phyloP scores from a whole-genome alignment of 192 early-diverging fungal genomes.

The Funneliformis geosporum region DNA sequence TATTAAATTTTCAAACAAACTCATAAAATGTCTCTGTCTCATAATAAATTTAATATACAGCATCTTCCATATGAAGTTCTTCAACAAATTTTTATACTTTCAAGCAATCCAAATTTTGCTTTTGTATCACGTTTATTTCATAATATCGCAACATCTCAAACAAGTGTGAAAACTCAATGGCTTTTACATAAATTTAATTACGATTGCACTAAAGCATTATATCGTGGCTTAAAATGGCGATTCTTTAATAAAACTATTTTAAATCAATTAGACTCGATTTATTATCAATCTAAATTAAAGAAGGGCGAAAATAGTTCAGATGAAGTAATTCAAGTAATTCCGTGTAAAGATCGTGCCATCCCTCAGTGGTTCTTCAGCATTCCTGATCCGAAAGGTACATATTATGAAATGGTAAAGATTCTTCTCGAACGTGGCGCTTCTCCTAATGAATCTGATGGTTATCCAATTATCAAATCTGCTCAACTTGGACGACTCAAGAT shows the following conservation, averaged over 20 bases:
- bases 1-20: background rate
- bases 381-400: slow-evolving; percentile 2
- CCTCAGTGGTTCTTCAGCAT: slow-evolving; percentile 39
- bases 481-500: slow-evolving; percentile 35
- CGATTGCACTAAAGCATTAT: slow-evolving; percentile 2
- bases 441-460: slow-evolving; percentile 39
- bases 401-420: slow-evolving; percentile 25
- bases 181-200: slow-evolving; percentile 5
- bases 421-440: slow-evolving; percentile 43
- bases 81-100: slow-evolving; percentile 30
- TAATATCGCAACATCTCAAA: slow-evolving; percentile 1
- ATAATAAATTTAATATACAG: slow-evolving; percentile 13
- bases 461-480: slow-evolving; percentile 46
- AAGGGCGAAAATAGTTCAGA: background rate
- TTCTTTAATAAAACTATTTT: slow-evolving; percentile 32
- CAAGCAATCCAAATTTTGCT: slow-evolving; percentile 4
- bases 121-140: slow-evolving; percentile 22
- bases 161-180: slow-evolving; percentile 29
- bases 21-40: background rate
- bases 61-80: slow-evolving; percentile 28
- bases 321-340: slow-evolving; percentile 3
- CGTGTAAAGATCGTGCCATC: slow-evolving; percentile 23
- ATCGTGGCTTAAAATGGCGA: slow-evolving; percentile 13
- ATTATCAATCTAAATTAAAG: slow-evolving; percentile 7
- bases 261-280: slow-evolving; percentile 14